Evolutionary conservation across 1,139 yeast species (phyloP).

Genomic region (Pichia sp.): DNA sequence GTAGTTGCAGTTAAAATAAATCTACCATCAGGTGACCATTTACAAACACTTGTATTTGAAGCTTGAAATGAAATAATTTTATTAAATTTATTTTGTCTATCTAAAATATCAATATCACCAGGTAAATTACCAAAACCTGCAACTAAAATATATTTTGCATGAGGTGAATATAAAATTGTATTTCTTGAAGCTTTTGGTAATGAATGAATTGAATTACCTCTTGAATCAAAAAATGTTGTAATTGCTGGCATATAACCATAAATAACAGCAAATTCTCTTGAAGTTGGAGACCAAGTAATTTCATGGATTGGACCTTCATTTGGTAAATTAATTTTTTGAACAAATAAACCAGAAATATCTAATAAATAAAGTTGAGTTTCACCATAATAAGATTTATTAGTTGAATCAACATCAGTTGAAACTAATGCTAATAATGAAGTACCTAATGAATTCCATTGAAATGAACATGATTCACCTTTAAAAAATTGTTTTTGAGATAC

Average conservation of each 20-base stretch:
- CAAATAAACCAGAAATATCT: slow-evolving; percentile 90
- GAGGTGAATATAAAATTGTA: slow-evolving; percentile 88
- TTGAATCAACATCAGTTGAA: slow-evolving; percentile 90
- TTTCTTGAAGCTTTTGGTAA: slow-evolving; percentile 87
- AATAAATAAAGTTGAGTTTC: slow-evolving; percentile 87
- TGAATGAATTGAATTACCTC: slow-evolving; percentile 82
- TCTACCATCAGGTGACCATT: slow-evolving; percentile 99
- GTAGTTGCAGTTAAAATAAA: slow-evolving; percentile 93
- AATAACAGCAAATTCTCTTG: slow-evolving; percentile 94
- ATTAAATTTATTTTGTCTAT: slow-evolving; percentile 79
- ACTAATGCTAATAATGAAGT: slow-evolving; percentile 92
- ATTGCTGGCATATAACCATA: slow-evolving; percentile 98
- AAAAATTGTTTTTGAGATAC: slow-evolving; percentile 84
- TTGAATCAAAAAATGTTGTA: slow-evolving; percentile 88
- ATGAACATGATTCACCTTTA: slow-evolving; percentile 89
- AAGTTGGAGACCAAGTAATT: slow-evolving; percentile 94
- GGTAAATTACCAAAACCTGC: slow-evolving; percentile 98
- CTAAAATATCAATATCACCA: slow-evolving; percentile 93
- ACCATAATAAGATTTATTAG: slow-evolving; percentile 94
- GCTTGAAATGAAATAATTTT: slow-evolving; percentile 84
- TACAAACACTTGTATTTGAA: slow-evolving; percentile 88
- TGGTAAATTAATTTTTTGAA: slow-evolving; percentile 79
- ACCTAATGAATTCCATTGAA: slow-evolving; percentile 92
- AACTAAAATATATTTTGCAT: slow-evolving; percentile 81
- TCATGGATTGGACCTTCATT: slow-evolving; percentile 97